Conservation (phyloP, 2,329 filamentous ascomycete species). For the Dothideomycetes sp. region DNA sequence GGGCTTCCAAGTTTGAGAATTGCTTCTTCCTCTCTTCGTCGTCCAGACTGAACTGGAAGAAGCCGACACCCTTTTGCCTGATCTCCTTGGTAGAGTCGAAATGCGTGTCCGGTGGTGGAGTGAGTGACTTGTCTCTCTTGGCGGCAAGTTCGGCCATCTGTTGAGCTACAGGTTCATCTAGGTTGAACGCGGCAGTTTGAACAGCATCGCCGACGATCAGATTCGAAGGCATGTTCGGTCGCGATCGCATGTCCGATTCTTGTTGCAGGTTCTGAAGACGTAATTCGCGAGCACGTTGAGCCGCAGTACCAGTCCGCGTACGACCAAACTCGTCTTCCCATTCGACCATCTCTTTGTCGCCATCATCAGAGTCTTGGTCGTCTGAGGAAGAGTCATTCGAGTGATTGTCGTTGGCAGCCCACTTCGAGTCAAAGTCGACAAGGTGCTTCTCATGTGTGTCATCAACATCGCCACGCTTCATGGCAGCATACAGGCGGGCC, state of each 20-base stretch:
- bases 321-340: slow-evolving; percentile 90
- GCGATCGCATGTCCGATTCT: slow-evolving; percentile 45
- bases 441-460: slow-evolving; percentile 55
- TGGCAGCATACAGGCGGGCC: slow-evolving; percentile 72
- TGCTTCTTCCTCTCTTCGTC: slow-evolving; percentile 57
- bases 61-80: slow-evolving; percentile 78
- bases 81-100: slow-evolving; percentile 82
- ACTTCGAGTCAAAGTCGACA: slow-evolving; percentile 94
- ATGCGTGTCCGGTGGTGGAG: slow-evolving; percentile 70
- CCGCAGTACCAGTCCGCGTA: slow-evolving; percentile 61
- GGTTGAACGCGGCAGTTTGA: slow-evolving; percentile 74
- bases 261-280: slow-evolving; percentile 47
- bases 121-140: slow-evolving; percentile 68
- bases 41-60: slow-evolving; percentile 80
- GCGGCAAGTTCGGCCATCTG: slow-evolving; percentile 71
- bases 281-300: slow-evolving; percentile 57
- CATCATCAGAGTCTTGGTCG: slow-evolving; percentile 31
- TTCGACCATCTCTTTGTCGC: slow-evolving; percentile 60
- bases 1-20: slow-evolving; percentile 64
- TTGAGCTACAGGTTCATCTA: slow-evolving; percentile 52
- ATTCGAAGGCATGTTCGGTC: slow-evolving; percentile 55
- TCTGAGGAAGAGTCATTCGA: slow-evolving; percentile 29
- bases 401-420: slow-evolving; percentile 43
- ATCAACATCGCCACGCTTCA: slow-evolving; percentile 76
- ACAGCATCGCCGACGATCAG: slow-evolving; percentile 81